Base-by-base conservation (phyloP, 2,329 filamentous ascomycete genomes). In the Chaetothyriales sp. region DNA sequence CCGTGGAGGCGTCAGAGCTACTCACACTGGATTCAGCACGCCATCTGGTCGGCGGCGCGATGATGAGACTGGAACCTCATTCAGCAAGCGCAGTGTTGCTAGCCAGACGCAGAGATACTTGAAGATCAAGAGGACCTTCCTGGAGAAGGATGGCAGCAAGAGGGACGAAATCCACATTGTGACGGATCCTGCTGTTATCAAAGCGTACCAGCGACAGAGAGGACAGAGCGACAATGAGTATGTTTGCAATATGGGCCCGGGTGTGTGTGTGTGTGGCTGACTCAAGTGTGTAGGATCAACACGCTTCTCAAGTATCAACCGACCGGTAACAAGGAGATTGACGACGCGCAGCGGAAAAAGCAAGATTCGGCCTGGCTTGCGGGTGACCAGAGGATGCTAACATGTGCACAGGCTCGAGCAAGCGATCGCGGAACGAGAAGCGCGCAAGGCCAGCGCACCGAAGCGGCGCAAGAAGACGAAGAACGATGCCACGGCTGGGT, bases 161-260 rank as follows among this genome's bases (percentile, higher is more conserved):
- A 71, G 79, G 51, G 73, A 74, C 22, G 73, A 77, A 47, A 73
- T 74, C 8, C 73, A 81, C 32, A 75, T 94, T 26, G 57, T 57
- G 49, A 81, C 82, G 58, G 88, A 96, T 64, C 80, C 84, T 1
- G 81, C 86, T 47, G 87, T 96, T 48, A 94, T 95, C 66, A 80
- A 84, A 54, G 84, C 89, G 65, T 98, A 98, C 65, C 77, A 85
- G 63, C 88, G 85, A 68, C 76, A 84, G 56, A 81, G 85, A 57
- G 79, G 83, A 53, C 45, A 26, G 45, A 32, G 20, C n/a, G 26
- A 22, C 19, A 18, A 43, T 42, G 47, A 42, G 47, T 49, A 44
- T 7, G 44, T 26, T 45, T 10, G 19, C 19, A 45, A n/a, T 15
- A 2, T 45, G 44, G 44, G 19, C 19, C 18, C 5, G 10, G 19